Base-by-base conservation (phyloP, 306 rosid genomes). In the Canavalia ensiformis region DNA sequence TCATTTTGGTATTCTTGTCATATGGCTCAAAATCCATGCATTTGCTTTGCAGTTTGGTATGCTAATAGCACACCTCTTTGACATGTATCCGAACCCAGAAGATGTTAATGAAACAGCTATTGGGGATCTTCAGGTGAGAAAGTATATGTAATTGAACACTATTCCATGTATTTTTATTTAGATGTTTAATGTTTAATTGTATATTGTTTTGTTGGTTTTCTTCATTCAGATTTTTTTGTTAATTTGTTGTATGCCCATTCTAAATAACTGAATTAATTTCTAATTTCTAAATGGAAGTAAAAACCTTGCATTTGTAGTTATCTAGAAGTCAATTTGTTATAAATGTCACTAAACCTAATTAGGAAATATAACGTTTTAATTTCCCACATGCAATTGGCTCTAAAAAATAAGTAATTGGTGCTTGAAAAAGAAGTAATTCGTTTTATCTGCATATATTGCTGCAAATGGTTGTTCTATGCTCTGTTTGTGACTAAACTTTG, bases 111-210 rank as follows among this genome's bases (percentile, higher is more conserved):
- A 89, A 81, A 69, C 88, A 4, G 95, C 90, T 57, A 84, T 95
- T 72, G 97, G 99, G 81, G 99, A 95, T 84, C 91, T 95, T 28
- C 97, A 93, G 97, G 99, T 93, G 64, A 67, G 68, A 83, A 74
- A 68, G 78, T 80, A n/a, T 68, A 39, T 67, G 64, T 25, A 71
- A 75, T 66, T 65, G 50, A 29, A 69, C 7, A 49, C 44, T 34
- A 57, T 68, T 75, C 7, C 67, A 45, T 65, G 9, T 34, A 59
- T 31, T 59, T 2, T 18, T 49, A 41, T 35, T 51, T 18, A 67
- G 13, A 34, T 57, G 60, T 18, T 82, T 28, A 8, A 51, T 54
- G 3, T 58, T 68, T 42, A 58, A 35, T 57, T n/a, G 7, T 13
- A 68, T 60, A 0, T 35, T 49, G 18, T 56, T 77, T 8, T 58